These are phyloP conservation scores for Ormosia semicastrata DNA, from an alignment of 306 rosid species.

Conservation along the genomic window DNA sequence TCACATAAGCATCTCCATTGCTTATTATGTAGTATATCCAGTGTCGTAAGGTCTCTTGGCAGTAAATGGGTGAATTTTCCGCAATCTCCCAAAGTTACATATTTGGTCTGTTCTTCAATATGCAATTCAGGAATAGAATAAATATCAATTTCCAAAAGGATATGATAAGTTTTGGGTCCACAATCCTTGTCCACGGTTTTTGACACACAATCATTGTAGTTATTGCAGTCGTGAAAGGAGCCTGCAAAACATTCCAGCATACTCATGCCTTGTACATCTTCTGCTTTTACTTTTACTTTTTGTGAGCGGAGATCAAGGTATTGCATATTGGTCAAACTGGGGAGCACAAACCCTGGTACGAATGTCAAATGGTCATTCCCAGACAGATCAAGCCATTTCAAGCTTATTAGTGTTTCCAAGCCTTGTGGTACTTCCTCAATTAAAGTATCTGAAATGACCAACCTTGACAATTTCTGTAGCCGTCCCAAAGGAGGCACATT, in stretches of 20 bases:
- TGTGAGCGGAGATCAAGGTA: neutral
- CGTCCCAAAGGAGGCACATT: neutral
- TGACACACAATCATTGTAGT: neutral
- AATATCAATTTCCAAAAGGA: neutral
- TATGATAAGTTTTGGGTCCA: neutral
- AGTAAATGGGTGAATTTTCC: neutral
- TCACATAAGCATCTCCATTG: constrained; percentile 15
- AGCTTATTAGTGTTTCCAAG: neutral
- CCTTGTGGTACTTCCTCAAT: neutral
- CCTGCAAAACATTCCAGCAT: neutral
- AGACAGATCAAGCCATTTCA: neutral
- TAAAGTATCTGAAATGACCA: neutral
- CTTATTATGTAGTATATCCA: neutral
- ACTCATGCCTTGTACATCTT: neutral
- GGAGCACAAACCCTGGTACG: neutral
- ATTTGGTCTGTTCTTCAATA: neutral
- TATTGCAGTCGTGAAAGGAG: neutral
- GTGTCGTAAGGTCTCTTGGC: neutral
- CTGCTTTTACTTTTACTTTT: neutral
- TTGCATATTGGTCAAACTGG: neutral
- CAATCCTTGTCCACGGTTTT: neutral
- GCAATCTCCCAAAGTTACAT: neutral
- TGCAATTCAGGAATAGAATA: too few species aligned
- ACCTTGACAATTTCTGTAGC: neutral
- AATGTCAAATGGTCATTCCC: rapidly evolving